These are phyloP conservation scores for Fusarium subtropicale DNA, from an alignment of 2,329 filamentous ascomycete genomes.

Conservation along the genomic window DNA sequence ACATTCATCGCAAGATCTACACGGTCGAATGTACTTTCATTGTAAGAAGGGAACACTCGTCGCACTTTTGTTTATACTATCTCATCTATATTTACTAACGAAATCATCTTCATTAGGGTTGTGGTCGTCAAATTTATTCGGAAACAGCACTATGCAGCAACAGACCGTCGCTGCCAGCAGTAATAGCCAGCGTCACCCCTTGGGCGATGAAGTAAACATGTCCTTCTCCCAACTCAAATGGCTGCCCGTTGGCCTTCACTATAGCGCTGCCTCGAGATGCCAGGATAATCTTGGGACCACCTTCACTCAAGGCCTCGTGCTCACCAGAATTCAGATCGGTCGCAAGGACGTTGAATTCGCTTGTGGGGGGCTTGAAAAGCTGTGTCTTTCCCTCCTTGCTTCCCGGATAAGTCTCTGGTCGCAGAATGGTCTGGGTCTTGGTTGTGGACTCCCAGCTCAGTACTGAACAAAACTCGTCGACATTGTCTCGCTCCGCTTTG, in stretches of 20 bases:
- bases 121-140: slow-evolving; percentile 15
- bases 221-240: slow-evolving; percentile 42
- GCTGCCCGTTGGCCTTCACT: slow-evolving; percentile 34
- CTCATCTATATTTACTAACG: neutral
- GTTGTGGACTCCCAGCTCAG: slow-evolving; percentile 74
- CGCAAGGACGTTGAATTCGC: slow-evolving; percentile 77
- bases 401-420: slow-evolving; percentile 59
- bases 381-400: slow-evolving; percentile 70
- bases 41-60: neutral
- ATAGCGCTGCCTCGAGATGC: slow-evolving; percentile 40
- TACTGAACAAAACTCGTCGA: slow-evolving; percentile 71
- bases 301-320: slow-evolving; percentile 59
- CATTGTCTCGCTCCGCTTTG: slow-evolving; percentile 69
- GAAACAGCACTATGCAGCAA: slow-evolving; percentile 42
- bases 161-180: slow-evolving; percentile 32
- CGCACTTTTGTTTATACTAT: neutral
- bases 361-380: slow-evolving; percentile 74
- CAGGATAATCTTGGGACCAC: slow-evolving; percentile 41
- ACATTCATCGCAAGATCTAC: neutral
- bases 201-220: slow-evolving; percentile 45
- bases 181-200: slow-evolving; percentile 39
- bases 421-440: slow-evolving; percentile 66
- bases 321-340: slow-evolving; percentile 68
- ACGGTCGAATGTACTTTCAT: neutral
- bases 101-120: neutral